Base-by-base conservation (phyloP, 163 green algal species). In the Coccomyxa subellipsoidea region DNA sequence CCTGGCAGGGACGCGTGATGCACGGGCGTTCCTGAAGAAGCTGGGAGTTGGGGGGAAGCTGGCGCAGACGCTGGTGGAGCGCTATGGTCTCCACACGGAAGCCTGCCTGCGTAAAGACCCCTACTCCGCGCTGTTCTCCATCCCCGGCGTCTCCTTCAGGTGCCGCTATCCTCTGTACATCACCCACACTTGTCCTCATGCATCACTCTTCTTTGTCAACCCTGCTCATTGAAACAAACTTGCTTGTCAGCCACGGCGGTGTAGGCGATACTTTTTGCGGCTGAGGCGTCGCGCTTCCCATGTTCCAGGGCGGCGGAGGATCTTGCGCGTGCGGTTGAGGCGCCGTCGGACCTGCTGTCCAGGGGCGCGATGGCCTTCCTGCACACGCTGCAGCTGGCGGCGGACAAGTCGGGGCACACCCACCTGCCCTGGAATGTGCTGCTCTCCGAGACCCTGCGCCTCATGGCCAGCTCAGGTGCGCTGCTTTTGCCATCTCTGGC, bases 341-440 rank as follows among this genome's bases (percentile, higher is more conserved):
- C 82, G 15, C 35, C 76, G 7, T 9, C 80, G 0, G 79, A 88
- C 37, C 71, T 91, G 37, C 69, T 85, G 29, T 88, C 81, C 75
- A 80, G 89, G 4, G 83, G 37, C 7, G 81, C 66, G 23, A 76
- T 80, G n/a, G 88, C 84, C 15, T 37, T 91, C n/a, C 31, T 59
- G 31, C 35, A 85, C 10, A 80, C 75, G 39, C 78, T 92, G 71
- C 21, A 38, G 0, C 35, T 80, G 3, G 88, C 83, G 0, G 83
- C 85, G 1, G n/a, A 69, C n/a, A 70, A 78, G 38, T 79, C 83
- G n/a, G 89, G 89, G 0, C 89, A 93, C 84, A 79, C 73, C 54
- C 91, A 87, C 84, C 79, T 92, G 72, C 69, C 83, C 27, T 91
- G 87, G 89, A n/a, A 53, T 4, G 27, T 77, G 21, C 82, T 92